A percentile compares a stretch with the other conserved stretches of the same genome.
phyloP scores from a whole-genome alignment of 305 asterid species.

The Fraxinus velutina region DNA sequence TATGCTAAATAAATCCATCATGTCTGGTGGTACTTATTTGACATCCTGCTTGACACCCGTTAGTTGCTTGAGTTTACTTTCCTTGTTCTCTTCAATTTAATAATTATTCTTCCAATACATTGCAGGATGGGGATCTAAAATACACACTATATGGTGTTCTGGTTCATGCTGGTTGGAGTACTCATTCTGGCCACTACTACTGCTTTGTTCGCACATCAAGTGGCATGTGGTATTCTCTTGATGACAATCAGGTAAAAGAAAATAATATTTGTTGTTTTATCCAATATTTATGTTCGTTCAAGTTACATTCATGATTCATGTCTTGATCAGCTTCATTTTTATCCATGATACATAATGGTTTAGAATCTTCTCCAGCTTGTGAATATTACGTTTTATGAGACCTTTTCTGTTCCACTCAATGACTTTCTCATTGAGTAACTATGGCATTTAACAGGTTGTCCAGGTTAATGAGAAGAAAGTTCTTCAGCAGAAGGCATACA shows the following conservation, averaged over 20 bases:
- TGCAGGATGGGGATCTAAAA: constrained; percentile 80
- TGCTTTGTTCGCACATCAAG: constrained; percentile 96
- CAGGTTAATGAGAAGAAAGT: constrained; percentile 81
- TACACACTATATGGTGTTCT: constrained; percentile 96
- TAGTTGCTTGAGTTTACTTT: constrained; percentile 13
- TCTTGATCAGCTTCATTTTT: background rate
- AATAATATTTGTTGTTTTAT: background rate
- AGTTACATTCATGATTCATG: constrained; percentile 12
- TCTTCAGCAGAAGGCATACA: constrained; percentile 90
- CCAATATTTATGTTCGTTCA: background rate
- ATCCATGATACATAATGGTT: background rate
- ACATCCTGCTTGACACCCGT: constrained; percentile 10
- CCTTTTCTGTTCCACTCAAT: background rate
- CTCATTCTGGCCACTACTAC: constrained; percentile 95
- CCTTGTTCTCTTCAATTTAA: constrained; percentile 2
- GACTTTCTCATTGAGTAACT: constrained; percentile 15
- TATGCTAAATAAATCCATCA: background rate
- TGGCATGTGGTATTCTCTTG: constrained; percentile 97
- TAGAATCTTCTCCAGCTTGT: background rate
- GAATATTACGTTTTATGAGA: background rate
- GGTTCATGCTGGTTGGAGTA: constrained; percentile 96
- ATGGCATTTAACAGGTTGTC: constrained; percentile 53
- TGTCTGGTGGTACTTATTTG: background rate
- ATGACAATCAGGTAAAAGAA: constrained; percentile 78
- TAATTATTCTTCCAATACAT: background rate